A percentile compares a stretch with the other conserved stretches of the same genome.
These are phyloP conservation scores for Auricularia cornea DNA, from an alignment of 768 basidiomycete genomes.

Conservation along the genomic window DNA sequence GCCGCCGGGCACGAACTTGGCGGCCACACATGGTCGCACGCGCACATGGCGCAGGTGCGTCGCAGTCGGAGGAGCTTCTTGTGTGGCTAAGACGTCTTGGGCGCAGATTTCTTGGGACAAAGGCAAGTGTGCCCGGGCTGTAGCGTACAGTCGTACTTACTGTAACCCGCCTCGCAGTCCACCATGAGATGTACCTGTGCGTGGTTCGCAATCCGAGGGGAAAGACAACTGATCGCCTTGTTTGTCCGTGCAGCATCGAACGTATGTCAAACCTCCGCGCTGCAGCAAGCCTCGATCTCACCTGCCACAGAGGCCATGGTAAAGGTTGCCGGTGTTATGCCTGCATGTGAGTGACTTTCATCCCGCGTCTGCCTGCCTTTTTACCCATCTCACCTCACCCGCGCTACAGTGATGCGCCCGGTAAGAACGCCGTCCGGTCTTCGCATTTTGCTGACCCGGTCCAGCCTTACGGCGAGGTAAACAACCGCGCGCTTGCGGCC, in stretches of 20 bases:
- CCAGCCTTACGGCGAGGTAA: constrained; percentile 35
- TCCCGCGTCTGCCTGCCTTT: not conserved
- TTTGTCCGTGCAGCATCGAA: not conserved
- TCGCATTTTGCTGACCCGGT: no score
- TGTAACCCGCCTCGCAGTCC: constrained; percentile 15
- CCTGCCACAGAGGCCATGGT: not conserved
- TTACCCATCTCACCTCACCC: not conserved
- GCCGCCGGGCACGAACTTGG: constrained; percentile 34
- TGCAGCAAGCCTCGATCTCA: not conserved
- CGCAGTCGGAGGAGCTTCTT: no score
- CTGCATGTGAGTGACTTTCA: not conserved
- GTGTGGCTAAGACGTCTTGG: no score
- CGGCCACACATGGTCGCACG: constrained; percentile 40
- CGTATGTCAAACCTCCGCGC: not conserved
- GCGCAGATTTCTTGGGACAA: constrained; percentile 22
- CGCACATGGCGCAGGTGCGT: constrained; percentile 16
- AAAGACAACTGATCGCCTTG: no score
- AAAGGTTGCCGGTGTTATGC: not conserved
- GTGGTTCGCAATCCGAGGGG: no score
- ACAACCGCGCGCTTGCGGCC: constrained; percentile 27
- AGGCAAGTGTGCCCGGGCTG: not conserved
- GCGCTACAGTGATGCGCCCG: not conserved
- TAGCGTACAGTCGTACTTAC: not conserved
- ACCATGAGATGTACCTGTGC: constrained; percentile 27
- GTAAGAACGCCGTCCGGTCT: not conserved